Evolutionary conservation across 202 grass and related monocot genomes (phyloP).

Genomic region (Eragrostis tef): DNA sequence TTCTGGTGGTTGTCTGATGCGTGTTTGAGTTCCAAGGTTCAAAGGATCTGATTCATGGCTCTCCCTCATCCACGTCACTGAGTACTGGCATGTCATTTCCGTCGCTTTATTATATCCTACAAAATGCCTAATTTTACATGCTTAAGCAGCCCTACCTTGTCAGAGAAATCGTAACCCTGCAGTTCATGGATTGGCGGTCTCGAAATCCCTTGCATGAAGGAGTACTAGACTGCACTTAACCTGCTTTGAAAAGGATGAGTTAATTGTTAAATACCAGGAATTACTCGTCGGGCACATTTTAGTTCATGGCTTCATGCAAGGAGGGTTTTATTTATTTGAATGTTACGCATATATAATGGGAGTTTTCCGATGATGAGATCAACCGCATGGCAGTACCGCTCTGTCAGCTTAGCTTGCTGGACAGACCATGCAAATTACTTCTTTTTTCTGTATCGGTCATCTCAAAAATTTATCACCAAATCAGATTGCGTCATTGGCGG

Average conservation of each 20-base stretch:
- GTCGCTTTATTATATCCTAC: neutral
- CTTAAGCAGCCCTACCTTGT: neutral
- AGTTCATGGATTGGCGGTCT: neutral
- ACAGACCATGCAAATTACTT: neutral
- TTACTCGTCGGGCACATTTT: neutral
- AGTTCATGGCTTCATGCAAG: neutral
- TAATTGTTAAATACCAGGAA: conserved; percentile 8
- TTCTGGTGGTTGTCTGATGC: conserved; percentile 9
- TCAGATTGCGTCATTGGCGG: conserved; percentile 19
- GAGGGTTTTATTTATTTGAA: neutral
- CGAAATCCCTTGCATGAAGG: neutral
- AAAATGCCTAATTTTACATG: too few species aligned
- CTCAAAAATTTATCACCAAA: neutral
- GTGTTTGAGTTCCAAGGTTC: neutral
- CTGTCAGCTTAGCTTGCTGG: neutral
- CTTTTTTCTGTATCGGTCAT: neutral
- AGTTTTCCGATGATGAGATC: neutral
- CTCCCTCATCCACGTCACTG: neutral
- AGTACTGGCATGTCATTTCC: neutral
- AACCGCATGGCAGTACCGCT: neutral
- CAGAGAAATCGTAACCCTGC: conserved; percentile 19
- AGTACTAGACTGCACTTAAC: neutral
- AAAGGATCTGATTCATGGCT: too few species aligned
- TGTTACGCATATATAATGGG: neutral
- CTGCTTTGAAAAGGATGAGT: neutral